These are phyloP conservation scores for Ophiostoma novo-ulmi DNA, from an alignment of 2,329 filamentous ascomycete species.

Conservation along the genomic window DNA sequence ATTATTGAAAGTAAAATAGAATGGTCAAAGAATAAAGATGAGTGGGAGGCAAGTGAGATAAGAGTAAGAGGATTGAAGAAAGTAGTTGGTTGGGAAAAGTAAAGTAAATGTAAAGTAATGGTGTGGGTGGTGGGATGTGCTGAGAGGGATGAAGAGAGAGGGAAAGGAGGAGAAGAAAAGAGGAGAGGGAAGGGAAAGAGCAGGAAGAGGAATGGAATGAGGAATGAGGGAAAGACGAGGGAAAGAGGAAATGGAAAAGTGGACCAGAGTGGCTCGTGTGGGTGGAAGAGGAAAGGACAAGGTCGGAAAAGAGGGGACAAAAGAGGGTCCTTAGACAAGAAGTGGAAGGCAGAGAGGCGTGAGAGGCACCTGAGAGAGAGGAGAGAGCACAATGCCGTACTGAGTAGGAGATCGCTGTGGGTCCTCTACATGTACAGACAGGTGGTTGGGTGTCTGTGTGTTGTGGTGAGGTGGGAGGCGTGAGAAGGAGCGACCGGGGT, in stretches of 20 bases:
- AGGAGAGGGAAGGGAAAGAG: not conserved
- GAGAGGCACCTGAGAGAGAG: not conserved
- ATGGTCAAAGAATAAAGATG: not conserved
- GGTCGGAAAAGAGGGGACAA: conserved; percentile 9
- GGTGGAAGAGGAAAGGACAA: conserved; percentile 8
- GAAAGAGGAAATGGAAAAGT: conserved; percentile 6
- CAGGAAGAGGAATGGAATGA: not conserved
- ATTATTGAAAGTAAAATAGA: not conserved
- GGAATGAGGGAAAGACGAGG: conserved; percentile 1
- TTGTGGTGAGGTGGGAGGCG: not conserved
- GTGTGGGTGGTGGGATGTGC: conserved; percentile 14
- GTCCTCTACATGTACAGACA: too few species aligned
- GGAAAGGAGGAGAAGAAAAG: conserved; percentile 4
- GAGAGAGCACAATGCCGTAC: not conserved
- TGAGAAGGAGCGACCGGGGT: not conserved
- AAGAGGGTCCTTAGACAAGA: not conserved
- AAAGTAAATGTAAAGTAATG: not conserved
- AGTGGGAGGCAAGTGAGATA: not conserved
- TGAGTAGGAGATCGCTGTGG: not conserved
- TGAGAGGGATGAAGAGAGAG: not conserved
- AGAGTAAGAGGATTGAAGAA: not conserved
- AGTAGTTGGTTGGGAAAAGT: not conserved
- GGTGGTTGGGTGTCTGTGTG: too few species aligned
- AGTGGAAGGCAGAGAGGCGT: not conserved
- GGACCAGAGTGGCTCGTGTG: not conserved